Evolutionary conservation across 2,329 filamentous ascomycete genomes (phyloP), one percentile per base, ranked within the genome.

Genomic region (Coniosporium tulheliwenetii): DNA sequence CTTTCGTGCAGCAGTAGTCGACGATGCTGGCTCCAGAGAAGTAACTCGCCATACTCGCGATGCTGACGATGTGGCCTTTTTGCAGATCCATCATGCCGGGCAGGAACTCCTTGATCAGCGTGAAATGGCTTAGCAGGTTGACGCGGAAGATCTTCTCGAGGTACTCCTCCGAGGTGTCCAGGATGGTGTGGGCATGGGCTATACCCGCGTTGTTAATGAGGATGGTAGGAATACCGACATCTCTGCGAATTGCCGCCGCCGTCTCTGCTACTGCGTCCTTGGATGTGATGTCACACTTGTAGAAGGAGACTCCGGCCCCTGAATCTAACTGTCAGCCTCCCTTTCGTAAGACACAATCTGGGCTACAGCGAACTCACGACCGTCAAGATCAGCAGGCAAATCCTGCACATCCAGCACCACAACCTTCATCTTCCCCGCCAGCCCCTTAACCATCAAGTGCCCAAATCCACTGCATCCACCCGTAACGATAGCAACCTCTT

Each of bases 11-110:
- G 36, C 59, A 62, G 51, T 75, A 76, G 45, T 73, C 69, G 9
- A 65, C 65, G 45, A 75, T 66, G 29, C 67, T 62, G 1, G 59
- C 63, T 3, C 66, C 46, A 1, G 58, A 56, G 5, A 70, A 43
- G 48, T 69, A 74, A 31, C 65, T 67, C 8, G 69, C 69, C 50
- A 67, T 60, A 43, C 66, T 71, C 2, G 73, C 71, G 10, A 77
- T 61, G 0, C 70, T 73, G 10, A 77, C 61, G 29, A 77, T 59
- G 45, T 76, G 72, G 2, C 73, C 73, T 47, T 71, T 70, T 47
- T 71, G 66, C 13, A 57, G 53, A 35, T 51, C 49, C 14, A 71
- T 50, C 69, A 73, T 73, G 39, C 57, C 55, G 0, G 70, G 70
- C 30, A 73, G 47, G 53, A 73, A 72, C 45, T 69, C 67, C 39